Evolutionary conservation across 805 yeast species (phyloP).

Genomic region (Kazachstania africana): DNA sequence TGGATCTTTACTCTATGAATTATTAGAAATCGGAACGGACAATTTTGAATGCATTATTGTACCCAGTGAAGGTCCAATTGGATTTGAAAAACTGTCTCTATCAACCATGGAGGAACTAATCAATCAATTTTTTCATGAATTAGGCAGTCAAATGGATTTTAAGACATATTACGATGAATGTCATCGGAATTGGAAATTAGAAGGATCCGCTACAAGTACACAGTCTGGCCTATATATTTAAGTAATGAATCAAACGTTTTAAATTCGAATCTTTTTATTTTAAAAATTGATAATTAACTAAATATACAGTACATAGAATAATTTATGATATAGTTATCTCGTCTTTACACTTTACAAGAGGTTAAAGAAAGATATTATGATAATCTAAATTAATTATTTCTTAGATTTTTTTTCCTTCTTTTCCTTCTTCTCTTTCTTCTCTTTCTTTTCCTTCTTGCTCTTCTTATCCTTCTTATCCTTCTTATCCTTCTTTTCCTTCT

Average conservation of each 20-base stretch:
- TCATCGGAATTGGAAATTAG: conserved; percentile 20
- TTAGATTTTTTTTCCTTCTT: conserved; percentile 35
- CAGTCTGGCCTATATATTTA: conserved; percentile 24
- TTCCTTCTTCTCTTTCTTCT: conserved; percentile 38
- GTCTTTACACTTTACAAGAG: too few relatives aligned
- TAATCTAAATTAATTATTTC: too few relatives aligned
- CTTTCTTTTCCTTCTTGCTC: conserved; percentile 39
- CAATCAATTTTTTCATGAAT: conserved; percentile 8
- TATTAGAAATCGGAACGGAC: conserved; percentile 6
- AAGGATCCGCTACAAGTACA: conserved; percentile 21
- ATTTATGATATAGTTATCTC: conserved; percentile 1
- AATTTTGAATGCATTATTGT: conserved; percentile 12
- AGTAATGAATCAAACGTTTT: background rate
- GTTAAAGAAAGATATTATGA: too few relatives aligned
- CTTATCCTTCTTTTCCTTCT: conserved; percentile 27
- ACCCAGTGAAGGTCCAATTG: conserved; percentile 53
- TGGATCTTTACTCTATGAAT: conserved; percentile 32
- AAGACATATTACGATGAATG: conserved; percentile 15
- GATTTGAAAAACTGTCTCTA: conserved; percentile 39
- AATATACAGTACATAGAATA: conserved; percentile 21
- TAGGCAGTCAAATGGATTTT: conserved; percentile 6
- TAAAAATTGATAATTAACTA: too few relatives aligned
- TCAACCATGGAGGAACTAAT: conserved; percentile 20
- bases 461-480: conserved; percentile 38
- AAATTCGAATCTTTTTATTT: too few relatives aligned